Evolutionary conservation across 106 monocot genomes (phyloP).

Genomic region (Apostasia shenzhenica): DNA sequence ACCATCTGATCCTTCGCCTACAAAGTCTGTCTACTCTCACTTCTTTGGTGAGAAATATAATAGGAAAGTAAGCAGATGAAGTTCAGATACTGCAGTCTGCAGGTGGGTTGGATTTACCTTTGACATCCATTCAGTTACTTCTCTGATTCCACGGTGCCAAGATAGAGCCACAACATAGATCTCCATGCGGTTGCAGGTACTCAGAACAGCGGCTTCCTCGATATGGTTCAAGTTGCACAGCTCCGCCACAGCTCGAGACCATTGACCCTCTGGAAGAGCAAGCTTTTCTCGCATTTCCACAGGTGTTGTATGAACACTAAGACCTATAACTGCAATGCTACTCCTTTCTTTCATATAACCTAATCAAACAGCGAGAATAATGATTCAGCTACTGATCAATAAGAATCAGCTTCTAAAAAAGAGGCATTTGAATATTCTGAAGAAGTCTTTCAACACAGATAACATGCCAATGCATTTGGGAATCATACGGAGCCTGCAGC

Average conservation of each 20-base stretch:
- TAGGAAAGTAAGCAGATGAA: too few relatives aligned
- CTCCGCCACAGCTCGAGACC: conserved; percentile 78
- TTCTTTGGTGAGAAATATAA: too few relatives aligned
- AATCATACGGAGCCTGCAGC: too few relatives aligned
- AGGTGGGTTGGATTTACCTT: conserved; percentile 41
- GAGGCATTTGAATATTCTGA: too few relatives aligned
- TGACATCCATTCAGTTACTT: conserved; percentile 95
- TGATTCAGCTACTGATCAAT: not conserved
- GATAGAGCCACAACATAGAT: conserved; percentile 95
- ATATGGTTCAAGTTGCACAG: conserved; percentile 87
- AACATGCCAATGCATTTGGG: too few relatives aligned
- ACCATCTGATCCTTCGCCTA: too few relatives aligned
- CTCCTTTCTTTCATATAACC: conserved; percentile 95
- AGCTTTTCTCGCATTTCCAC: conserved; percentile 99
- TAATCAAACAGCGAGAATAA: conserved; percentile 9
- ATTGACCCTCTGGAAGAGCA: conserved; percentile 90
- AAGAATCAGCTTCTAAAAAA: too few relatives aligned
- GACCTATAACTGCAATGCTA: conserved; percentile 90
- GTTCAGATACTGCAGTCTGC: too few relatives aligned
- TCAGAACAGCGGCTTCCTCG: conserved; percentile 98
- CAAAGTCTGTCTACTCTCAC: too few relatives aligned
- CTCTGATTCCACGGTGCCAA: conserved; percentile 93
- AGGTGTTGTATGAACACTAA: conserved; percentile 86
- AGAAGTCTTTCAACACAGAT: too few relatives aligned
- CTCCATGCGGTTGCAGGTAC: conserved; percentile 98